Conservation (phyloP, 2,329 filamentous ascomycete species). For the Pestalotiopsis sp. region DNA sequence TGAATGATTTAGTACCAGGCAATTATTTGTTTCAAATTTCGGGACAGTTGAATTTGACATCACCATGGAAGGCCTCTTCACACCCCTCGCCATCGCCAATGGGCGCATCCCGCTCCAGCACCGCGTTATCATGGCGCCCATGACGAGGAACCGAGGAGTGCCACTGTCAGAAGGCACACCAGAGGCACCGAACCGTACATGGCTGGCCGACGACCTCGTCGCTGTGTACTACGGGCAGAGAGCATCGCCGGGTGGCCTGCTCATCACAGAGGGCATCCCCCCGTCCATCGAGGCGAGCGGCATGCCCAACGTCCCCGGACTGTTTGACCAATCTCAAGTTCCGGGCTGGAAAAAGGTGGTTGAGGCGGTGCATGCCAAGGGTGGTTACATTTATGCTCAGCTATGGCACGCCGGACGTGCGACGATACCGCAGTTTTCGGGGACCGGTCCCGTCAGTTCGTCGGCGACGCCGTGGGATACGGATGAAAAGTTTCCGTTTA, state of each 20-base stretch:
- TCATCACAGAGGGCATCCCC: constrained; percentile 50
- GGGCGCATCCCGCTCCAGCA: constrained; percentile 51
- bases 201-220: constrained; percentile 46
- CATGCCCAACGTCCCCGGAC: constrained; percentile 52
- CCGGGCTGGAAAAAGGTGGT: constrained; percentile 60
- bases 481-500: constrained; percentile 24
- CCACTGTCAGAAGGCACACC: constrained; percentile 43
- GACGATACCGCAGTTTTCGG: constrained; percentile 21
- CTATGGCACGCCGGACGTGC: constrained; percentile 62
- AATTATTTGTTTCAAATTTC: no score
- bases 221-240: constrained; percentile 45
- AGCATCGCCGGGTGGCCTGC: constrained; percentile 40
- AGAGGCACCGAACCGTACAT: constrained; percentile 52
- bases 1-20: no score
- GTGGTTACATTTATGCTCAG: constrained; percentile 60
- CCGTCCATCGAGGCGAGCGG: constrained; percentile 40
- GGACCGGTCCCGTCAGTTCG: constrained; percentile 16
- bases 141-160: constrained; percentile 55
- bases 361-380: constrained; percentile 60
- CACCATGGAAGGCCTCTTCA: constrained; percentile 35
- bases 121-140: constrained; percentile 52
- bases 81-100: constrained; percentile 38
- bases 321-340: constrained; percentile 55
- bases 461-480: constrained; percentile 19
- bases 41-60: no score